Conservation (phyloP, 2,329 filamentous ascomycete species). For the Aspergillus awamori region DNA sequence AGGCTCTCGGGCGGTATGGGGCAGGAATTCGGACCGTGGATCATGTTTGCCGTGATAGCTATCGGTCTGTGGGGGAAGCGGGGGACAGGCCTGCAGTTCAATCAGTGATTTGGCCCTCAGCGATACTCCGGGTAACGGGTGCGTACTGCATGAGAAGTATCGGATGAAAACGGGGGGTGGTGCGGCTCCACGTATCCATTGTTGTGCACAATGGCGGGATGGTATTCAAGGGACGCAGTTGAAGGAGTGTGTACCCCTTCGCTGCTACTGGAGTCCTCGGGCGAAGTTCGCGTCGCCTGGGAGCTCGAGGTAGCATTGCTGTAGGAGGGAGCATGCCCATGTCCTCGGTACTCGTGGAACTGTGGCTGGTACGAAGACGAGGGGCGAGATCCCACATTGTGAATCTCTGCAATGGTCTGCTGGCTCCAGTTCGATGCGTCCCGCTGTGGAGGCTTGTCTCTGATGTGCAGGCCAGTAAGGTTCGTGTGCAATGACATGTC, state of each 20-base stretch:
- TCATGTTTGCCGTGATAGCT: conserved; percentile 34
- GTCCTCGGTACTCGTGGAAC: conserved; percentile 32
- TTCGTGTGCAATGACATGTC: conserved; percentile 51
- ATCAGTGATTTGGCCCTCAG: conserved; percentile 34
- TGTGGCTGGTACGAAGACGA: conserved; percentile 39
- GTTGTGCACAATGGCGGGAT: conserved; percentile 53
- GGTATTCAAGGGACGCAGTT: conserved; percentile 51
- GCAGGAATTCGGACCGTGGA: conserved; percentile 32
- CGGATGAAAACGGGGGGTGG: conserved; percentile 38
- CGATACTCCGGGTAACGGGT: conserved; percentile 27
- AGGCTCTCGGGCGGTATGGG: conserved; percentile 33
- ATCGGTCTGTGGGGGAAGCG: conserved; percentile 33
- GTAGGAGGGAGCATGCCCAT: conserved; percentile 28
- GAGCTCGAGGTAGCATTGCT: conserved; percentile 32
- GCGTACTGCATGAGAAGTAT: conserved; percentile 47
- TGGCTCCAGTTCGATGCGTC: conserved; percentile 48
- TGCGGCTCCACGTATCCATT: conserved; percentile 51
- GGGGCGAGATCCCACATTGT: conserved; percentile 41
- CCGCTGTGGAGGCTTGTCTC: conserved; percentile 38
- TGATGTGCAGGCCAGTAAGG: conserved; percentile 47
- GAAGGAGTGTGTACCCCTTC: conserved; percentile 53
- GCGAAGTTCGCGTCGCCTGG: conserved; percentile 45
- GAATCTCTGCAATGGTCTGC: conserved; percentile 47
- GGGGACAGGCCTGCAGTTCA: conserved; percentile 39
- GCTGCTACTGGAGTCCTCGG: conserved; percentile 53